A percentile compares a stretch with the other conserved stretches of the same genome.
Evolutionary conservation across 805 yeast species (phyloP).

Genomic region (Wickerhamiella allomyrinae): DNA sequence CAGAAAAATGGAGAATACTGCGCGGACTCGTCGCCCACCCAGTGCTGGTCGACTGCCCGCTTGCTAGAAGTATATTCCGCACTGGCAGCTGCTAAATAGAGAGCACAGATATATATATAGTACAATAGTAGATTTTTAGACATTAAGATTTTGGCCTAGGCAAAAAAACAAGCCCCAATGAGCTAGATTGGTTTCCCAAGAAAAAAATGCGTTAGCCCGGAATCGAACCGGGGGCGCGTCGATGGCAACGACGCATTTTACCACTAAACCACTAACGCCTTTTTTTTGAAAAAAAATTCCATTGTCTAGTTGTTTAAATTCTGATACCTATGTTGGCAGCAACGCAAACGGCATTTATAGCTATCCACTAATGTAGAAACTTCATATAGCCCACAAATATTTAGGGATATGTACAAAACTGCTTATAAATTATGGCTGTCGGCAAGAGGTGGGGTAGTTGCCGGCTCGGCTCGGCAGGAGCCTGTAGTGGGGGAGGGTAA

Average conservation of each 20-base stretch:
- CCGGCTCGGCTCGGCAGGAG: too few relatives aligned
- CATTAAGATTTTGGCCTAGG: too few relatives aligned
- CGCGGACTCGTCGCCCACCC: conserved; percentile 82
- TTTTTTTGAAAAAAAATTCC: background rate
- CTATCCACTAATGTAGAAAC: too few relatives aligned
- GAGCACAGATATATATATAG: too few relatives aligned
- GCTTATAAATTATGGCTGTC: background rate
- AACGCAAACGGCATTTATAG: too few relatives aligned
- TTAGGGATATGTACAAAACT: background rate
- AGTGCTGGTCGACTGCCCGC: conserved; percentile 92
- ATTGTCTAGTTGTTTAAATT: too few relatives aligned
- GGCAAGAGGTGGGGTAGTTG: background rate
- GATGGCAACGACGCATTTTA: conserved; percentile 15
- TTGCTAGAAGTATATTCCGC: conserved; percentile 68
- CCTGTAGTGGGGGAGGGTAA: too few relatives aligned
- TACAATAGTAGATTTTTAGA: too few relatives aligned
- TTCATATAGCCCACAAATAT: too few relatives aligned
- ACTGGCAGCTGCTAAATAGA: background rate
- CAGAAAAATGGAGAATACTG: conserved; percentile 77
- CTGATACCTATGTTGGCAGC: too few relatives aligned
- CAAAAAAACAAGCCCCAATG: too few relatives aligned
- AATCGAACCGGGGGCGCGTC: conserved; percentile 17
- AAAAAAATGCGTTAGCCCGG: conserved; percentile 17
- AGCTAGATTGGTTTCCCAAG: too few relatives aligned
- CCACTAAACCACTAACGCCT: conserved; percentile 13